phyloP scores from a whole-genome alignment of 495 filamentous ascomycete genomes.

The Aspergillus saccharolyticus region DNA sequence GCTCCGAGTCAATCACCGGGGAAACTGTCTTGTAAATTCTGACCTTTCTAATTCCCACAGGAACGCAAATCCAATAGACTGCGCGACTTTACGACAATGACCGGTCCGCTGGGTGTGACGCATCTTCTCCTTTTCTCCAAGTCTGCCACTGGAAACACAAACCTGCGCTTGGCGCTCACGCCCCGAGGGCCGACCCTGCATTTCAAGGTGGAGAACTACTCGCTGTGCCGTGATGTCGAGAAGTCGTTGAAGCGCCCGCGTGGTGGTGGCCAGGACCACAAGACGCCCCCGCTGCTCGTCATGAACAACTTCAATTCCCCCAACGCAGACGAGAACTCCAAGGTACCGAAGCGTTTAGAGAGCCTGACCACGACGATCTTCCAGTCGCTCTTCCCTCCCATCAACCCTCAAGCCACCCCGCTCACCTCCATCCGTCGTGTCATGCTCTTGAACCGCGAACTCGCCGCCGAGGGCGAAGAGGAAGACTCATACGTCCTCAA shows the following conservation, averaged over 20 bases:
- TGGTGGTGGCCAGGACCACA: constrained; percentile 75
- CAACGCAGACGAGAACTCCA: constrained; percentile 49
- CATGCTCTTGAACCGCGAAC: constrained; percentile 81
- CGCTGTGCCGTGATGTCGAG: constrained; percentile 82
- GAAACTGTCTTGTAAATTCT: neutral
- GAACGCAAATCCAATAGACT: constrained; percentile 87
- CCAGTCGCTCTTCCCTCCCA: constrained; percentile 93
- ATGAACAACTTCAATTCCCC: constrained; percentile 95
- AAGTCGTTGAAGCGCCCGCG: constrained; percentile 75
- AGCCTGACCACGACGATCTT: constrained; percentile 90
- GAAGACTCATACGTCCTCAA: constrained; percentile 78
- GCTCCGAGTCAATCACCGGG: no score
- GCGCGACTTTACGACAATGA: constrained; percentile 92
- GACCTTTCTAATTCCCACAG: constrained; percentile 29
- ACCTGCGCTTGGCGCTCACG: constrained; percentile 81
- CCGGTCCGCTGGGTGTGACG: constrained; percentile 86
- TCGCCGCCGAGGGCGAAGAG: constrained; percentile 38
- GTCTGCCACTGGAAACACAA: constrained; percentile 84
- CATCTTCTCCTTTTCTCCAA: constrained; percentile 94
- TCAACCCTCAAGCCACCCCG: constrained; percentile 86
- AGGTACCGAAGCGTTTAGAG: constrained; percentile 80
- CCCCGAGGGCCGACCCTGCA: constrained; percentile 89
- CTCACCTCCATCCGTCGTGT: constrained; percentile 84
- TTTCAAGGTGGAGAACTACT: constrained; percentile 96
- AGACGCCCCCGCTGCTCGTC: constrained; percentile 79